Base-by-base conservation (phyloP, 2,329 filamentous ascomycete species). In the Aphanoascus verrucosus region DNA sequence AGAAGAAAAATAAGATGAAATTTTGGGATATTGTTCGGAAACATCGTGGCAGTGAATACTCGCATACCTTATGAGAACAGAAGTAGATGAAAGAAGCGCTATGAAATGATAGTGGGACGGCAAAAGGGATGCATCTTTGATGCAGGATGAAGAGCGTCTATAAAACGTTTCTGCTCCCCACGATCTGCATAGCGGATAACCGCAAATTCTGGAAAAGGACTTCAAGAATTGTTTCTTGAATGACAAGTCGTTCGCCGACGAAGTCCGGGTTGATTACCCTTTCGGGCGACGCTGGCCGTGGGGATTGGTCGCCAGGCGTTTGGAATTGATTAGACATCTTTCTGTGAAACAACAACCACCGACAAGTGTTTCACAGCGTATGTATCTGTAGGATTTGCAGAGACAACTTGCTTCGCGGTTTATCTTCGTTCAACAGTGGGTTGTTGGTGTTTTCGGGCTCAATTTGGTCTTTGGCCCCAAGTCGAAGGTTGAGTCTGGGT, bases 1-100 rank as follows among this genome's bases (percentile, higher is more conserved):
- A 52, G 12, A n/a, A 52, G 42, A 11, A 46, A 14, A 11, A 46
- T 40, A 9, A 52, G 41, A 35, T 52, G 50, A 8, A 31, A 19
- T 41, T 19, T 52, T 2, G 43, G 40, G n/a, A n/a, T 4, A 14
- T 31, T 15, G 23, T 46, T 46, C 2, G 32, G 17, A 5, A 11
- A 32, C 50, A 52, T 52, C 11, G 1, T 52, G 19, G 3, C 14
- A 35, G 17, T 32, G 15, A 11, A 20, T 7, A 17, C 7, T 28
- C 2, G 31, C 14, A 7, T 34, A 38, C 41, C 1, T 23, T 11
- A 8, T 40, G 2, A 40, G 9, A n/a, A n/a, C n/a, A n/a, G 38
- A 8, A 37, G 45, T 28, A 28, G 23, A 28, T 7, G 3, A 7
- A 28, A 28, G 23, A 28, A 41, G 38, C 5, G n/a, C 42, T 31